A percentile compares a stretch with the other conserved stretches of the same genome.
phyloP scores from a whole-genome alignment of 768 basidiomycete species.

The Mycena venus region DNA sequence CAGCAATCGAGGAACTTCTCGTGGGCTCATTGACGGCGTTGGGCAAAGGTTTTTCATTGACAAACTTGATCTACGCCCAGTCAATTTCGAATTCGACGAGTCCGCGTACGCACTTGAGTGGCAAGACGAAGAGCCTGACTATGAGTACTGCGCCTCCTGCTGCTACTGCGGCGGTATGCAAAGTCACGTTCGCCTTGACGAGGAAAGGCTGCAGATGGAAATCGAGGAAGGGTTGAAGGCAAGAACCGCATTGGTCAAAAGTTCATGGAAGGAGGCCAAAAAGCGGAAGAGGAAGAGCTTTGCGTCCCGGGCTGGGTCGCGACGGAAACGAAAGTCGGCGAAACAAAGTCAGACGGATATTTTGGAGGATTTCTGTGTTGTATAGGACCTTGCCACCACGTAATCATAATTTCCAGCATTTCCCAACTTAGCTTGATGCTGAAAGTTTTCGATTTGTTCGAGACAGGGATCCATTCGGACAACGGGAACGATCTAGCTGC shows the following conservation, averaged over 20 bases:
- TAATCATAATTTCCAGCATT: no score
- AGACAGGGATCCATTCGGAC: no score
- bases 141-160: neutral
- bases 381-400: no score
- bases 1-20: neutral
- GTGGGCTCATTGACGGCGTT: neutral
- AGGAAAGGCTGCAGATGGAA: neutral
- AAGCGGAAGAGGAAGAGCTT: neutral
- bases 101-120: neutral
- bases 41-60: neutral
- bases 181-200: neutral
- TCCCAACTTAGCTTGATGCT: no score
- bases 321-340: neutral
- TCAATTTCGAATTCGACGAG: neutral
- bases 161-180: neutral
- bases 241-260: neutral
- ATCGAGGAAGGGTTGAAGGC: neutral
- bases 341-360: neutral
- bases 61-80: neutral
- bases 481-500: no score
- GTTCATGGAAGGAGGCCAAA: neutral
- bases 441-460: no score
- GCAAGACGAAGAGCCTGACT: no score
- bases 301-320: no score
- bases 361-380: neutral